Conservation (phyloP, 177 flowering plant genomes). For the Vitis hybrid region DNA sequence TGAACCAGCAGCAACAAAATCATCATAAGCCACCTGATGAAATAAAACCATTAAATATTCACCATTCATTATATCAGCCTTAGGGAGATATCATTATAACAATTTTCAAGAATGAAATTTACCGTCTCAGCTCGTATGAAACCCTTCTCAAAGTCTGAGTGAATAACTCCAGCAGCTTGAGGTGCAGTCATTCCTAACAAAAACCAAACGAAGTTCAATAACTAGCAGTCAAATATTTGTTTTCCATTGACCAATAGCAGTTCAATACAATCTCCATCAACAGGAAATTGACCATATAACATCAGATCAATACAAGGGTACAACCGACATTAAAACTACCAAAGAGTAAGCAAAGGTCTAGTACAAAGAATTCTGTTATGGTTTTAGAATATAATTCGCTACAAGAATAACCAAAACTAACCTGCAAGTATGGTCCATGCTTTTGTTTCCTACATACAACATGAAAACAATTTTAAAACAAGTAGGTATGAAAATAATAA, state of each 20-base stretch:
- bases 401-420: slow-evolving; percentile 27
- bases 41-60: not conserved
- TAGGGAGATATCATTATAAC: not conserved
- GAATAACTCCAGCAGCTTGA: slow-evolving; percentile 99
- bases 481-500: not conserved
- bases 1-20: slow-evolving; percentile 91
- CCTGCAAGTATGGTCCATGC: slow-evolving; percentile 99
- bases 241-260: no score
- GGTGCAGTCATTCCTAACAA: slow-evolving; percentile 94
- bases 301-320: not conserved
- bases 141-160: slow-evolving; percentile 97
- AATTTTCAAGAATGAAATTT: slow-evolving; percentile 21
- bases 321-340: not conserved
- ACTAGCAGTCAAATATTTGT: not conserved
- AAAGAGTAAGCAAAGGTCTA: not conserved
- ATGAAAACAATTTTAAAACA: slow-evolving; percentile 6
- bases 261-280: no score
- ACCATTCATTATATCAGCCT: not conserved
- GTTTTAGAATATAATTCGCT: not conserved
- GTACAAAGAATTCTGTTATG: not conserved
- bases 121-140: slow-evolving; percentile 99
- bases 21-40: slow-evolving; percentile 83
- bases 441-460: slow-evolving; percentile 75
- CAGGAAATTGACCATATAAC: not conserved
- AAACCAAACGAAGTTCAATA: not conserved